A percentile compares a stretch with the other conserved stretches of the same genome.
phyloP scores from a whole-genome alignment of 352 stramenopile genomes.

The Globisporangium radiosum region DNA sequence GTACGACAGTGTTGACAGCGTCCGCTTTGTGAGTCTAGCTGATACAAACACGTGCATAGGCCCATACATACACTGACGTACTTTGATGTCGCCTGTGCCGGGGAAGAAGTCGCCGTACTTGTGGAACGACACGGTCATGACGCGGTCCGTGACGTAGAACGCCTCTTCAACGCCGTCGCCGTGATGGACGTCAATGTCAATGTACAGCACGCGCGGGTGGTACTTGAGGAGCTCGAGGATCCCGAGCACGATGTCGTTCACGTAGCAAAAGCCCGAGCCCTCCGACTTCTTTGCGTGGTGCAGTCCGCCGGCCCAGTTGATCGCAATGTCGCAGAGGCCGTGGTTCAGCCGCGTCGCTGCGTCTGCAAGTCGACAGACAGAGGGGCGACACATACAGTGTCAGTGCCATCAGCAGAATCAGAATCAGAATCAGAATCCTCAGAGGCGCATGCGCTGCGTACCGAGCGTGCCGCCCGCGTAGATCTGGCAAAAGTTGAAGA shows the following conservation, averaged over 20 bases:
- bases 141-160: constrained; percentile 98
- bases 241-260: constrained; percentile 98
- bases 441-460: constrained; percentile 13
- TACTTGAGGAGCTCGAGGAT: constrained; percentile 98
- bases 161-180: constrained; percentile 98
- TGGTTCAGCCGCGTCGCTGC: constrained; percentile 97
- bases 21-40: constrained; percentile 24
- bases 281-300: constrained; percentile 99
- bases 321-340: constrained; percentile 95
- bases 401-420: neutral
- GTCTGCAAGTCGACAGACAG: constrained; percentile 43
- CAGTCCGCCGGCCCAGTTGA: constrained; percentile 98
- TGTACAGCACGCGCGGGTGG: constrained; percentile 97
- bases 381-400: neutral
- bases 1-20: constrained; percentile 78
- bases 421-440: too few species aligned
- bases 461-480: constrained; percentile 94
- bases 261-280: constrained; percentile 98
- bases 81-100: constrained; percentile 86
- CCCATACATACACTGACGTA: neutral
- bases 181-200: constrained; percentile 99
- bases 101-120: constrained; percentile 99
- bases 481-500: constrained; percentile 98
- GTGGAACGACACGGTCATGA: constrained; percentile 98
- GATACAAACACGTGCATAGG: neutral